Evolutionary conservation across 2,329 filamentous ascomycete genomes (phyloP).

Genomic region (Beauveria bassiana): DNA sequence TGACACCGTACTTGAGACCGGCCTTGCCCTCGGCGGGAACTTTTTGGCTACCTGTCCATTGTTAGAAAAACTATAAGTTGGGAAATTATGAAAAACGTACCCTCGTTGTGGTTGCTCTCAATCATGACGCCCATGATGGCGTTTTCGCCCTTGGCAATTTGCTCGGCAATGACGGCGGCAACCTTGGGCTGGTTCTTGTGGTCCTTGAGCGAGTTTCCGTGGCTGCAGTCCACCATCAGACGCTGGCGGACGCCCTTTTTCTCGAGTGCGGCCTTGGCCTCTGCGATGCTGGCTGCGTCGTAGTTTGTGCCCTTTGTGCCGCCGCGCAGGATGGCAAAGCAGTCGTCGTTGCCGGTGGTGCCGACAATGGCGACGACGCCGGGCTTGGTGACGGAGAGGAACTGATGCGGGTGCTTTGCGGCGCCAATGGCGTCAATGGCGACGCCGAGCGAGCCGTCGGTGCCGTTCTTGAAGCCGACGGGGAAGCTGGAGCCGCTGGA

Average conservation of each 20-base stretch:
- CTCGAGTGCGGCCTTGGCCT: constrained; percentile 70
- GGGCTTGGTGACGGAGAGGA: constrained; percentile 98
- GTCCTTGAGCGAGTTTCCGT: constrained; percentile 94
- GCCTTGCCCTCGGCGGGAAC: constrained; percentile 74
- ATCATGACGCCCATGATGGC: constrained; percentile 97
- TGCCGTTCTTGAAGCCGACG: constrained; percentile 99
- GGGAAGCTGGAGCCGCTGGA: constrained; percentile 94
- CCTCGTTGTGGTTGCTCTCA: constrained; percentile 92
- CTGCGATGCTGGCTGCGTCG: constrained; percentile 74
- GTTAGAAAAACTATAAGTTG: constrained; percentile 17
- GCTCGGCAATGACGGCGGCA: constrained; percentile 70
- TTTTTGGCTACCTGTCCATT: constrained; percentile 59
- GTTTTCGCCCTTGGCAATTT: constrained; percentile 79
- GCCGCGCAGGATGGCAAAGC: constrained; percentile 91
- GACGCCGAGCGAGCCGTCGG: constrained; percentile 82
- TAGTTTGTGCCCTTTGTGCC: constrained; percentile 91
- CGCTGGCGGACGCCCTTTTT: constrained; percentile 67
- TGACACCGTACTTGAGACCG: constrained; percentile 78
- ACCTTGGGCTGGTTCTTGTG: constrained; percentile 97
- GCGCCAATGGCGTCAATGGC: constrained; percentile 94
- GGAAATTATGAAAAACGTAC: background rate
- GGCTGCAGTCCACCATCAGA: constrained; percentile 94
- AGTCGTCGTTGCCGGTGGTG: constrained; percentile 90
- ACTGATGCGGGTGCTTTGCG: constrained; percentile 87
- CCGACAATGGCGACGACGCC: constrained; percentile 90